Conservation (phyloP, 208 protist species). For the Wallacemonas sp. region DNA sequence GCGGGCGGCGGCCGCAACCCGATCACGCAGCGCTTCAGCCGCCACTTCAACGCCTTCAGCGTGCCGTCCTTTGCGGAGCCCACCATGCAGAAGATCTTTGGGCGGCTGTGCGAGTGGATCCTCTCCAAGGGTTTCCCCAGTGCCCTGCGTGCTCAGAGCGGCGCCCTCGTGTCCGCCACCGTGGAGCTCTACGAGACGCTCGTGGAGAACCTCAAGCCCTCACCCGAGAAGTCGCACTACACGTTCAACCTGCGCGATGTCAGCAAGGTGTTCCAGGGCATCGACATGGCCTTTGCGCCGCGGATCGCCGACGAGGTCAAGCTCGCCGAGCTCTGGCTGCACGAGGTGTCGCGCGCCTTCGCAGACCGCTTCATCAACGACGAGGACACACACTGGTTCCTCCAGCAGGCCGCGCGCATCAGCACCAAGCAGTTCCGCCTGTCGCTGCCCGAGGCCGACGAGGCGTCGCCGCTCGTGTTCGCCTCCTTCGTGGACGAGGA, state of each 20-base stretch:
- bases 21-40: constrained; percentile 93
- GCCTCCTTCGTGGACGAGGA: constrained; percentile 86
- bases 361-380: constrained; percentile 94
- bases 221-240: constrained; percentile 98
- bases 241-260: constrained; percentile 98
- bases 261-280: constrained; percentile 94
- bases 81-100: constrained; percentile 94
- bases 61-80: constrained; percentile 90
- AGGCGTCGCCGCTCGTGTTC: constrained; percentile 59
- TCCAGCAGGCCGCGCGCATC: constrained; percentile 68
- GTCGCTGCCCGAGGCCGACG: constrained; percentile 23
- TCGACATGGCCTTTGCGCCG: constrained; percentile 78
- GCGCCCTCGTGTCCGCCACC: constrained; percentile 83
- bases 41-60: constrained; percentile 95
- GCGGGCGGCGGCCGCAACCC: constrained; percentile 94
- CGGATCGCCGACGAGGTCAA: constrained; percentile 70
- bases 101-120: constrained; percentile 90
- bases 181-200: constrained; percentile 94
- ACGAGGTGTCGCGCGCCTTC: constrained; percentile 96
- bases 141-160: constrained; percentile 47
- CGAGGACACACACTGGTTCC: constrained; percentile 92
- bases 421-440: constrained; percentile 86
- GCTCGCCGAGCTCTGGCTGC: constrained; percentile 91
- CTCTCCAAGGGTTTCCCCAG: constrained; percentile 74
- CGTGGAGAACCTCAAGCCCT: constrained; percentile 94